Conservation (phyloP, 2,329 filamentous ascomycete species). For the Chalaropsis ovoidea region DNA sequence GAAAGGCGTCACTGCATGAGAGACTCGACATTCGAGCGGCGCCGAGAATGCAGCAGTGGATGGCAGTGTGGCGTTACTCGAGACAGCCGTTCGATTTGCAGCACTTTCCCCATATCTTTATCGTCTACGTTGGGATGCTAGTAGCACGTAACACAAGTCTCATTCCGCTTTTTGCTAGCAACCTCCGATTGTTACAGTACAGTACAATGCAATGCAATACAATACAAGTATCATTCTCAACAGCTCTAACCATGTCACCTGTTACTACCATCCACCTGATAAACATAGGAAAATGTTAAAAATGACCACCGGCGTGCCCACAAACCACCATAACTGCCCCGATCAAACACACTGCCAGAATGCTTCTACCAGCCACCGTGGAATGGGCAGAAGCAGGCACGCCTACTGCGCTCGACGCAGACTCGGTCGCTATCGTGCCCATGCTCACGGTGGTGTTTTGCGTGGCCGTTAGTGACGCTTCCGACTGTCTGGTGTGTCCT, state of each 20-base stretch:
- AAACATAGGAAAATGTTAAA: not conserved
- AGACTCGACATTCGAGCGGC: no score
- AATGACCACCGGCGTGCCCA: not conserved
- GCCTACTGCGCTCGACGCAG: not conserved
- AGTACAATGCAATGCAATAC: not conserved
- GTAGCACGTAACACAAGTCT: not conserved
- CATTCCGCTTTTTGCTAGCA: not conserved
- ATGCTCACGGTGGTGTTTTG: not conserved
- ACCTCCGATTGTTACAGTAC: no score
- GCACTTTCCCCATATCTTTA: not conserved
- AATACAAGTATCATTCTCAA: not conserved
- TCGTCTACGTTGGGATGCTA: not conserved
- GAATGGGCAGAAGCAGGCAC: not conserved
- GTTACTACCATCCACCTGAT: no score
- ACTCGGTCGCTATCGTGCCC: not conserved
- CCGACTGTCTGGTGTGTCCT: not conserved
- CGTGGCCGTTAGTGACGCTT: not conserved
- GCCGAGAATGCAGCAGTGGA: no score
- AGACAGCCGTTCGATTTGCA: not conserved
- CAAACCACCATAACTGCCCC: not conserved
- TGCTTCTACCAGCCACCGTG: not conserved
- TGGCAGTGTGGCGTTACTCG: not conserved
- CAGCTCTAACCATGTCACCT: no score
- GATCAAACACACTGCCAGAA: not conserved
- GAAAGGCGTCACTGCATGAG: not conserved